Evolutionary conservation across 331 rosid species (phyloP).

Genomic region (Malus hybrid): DNA sequence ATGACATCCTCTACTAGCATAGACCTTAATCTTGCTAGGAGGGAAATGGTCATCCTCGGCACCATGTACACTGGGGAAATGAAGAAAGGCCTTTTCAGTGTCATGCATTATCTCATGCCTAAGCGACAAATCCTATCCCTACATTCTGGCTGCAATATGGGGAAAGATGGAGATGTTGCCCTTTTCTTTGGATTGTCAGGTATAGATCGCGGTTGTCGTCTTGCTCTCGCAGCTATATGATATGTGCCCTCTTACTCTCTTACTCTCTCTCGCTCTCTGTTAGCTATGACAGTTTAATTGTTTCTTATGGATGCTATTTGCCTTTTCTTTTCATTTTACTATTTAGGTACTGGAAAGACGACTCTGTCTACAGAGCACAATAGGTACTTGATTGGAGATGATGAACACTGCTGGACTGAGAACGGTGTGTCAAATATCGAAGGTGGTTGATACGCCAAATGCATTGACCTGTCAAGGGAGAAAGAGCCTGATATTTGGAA

Average conservation of each 20-base stretch:
- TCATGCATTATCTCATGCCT: slow-evolving; percentile 99
- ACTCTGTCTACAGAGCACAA: slow-evolving; percentile 89
- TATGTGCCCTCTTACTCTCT: slow-evolving; percentile 25
- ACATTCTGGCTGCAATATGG: slow-evolving; percentile 94
- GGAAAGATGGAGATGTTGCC: slow-evolving; percentile 89
- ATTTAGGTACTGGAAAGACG: slow-evolving; percentile 80
- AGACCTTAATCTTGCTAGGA: slow-evolving; percentile 89
- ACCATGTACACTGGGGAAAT: slow-evolving; percentile 98
- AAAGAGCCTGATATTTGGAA: slow-evolving; percentile 96
- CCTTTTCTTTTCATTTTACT: neutral
- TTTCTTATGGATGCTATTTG: neutral
- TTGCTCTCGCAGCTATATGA: slow-evolving; percentile 17
- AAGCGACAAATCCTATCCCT: slow-evolving; percentile 80
- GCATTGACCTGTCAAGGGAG: slow-evolving; percentile 72
- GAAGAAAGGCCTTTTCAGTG: slow-evolving; percentile 97
- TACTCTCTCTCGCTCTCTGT: neutral
- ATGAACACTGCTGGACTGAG: slow-evolving; percentile 89
- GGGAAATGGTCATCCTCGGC: slow-evolving; percentile 99
- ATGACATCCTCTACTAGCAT: slow-evolving; percentile 61
- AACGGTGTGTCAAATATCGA: slow-evolving; percentile 90
- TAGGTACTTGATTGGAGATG: slow-evolving; percentile 80
- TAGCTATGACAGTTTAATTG: neutral
- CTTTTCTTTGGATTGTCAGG: slow-evolving; percentile 62
- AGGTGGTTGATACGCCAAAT: slow-evolving; percentile 98
- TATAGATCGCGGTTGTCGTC: slow-evolving; percentile 17